Evolutionary conservation across 441 rosid genomes (phyloP).

Genomic region (Pelargonium citronellum): DNA sequence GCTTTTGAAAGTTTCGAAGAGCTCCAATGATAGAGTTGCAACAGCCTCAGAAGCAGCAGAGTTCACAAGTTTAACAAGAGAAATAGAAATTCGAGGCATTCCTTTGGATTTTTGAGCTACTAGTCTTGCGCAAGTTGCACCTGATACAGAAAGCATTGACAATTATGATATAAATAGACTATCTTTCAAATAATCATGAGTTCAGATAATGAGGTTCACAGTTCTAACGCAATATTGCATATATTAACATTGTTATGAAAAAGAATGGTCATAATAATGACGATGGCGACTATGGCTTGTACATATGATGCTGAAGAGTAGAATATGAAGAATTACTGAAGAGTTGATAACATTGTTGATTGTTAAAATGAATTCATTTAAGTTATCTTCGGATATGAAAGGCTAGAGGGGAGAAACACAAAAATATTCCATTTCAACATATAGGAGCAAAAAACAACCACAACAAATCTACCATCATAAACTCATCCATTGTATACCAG

Average conservation of each 20-base stretch:
- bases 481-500: too few relatives aligned
- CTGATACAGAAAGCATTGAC: constrained; percentile 23
- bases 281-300: neutral
- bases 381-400: too few relatives aligned
- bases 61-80: constrained; percentile 45
- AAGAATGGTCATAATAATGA: neutral
- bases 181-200: neutral
- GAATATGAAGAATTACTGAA: neutral
- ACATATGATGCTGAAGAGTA: neutral
- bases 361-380: too few relatives aligned
- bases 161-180: neutral
- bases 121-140: constrained; percentile 41
- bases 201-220: neutral
- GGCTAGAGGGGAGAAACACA: too few relatives aligned
- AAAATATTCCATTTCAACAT: too few relatives aligned
- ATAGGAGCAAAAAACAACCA: too few relatives aligned
- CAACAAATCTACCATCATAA: too few relatives aligned
- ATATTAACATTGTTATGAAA: neutral
- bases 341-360: neutral
- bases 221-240: neutral
- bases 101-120: constrained; percentile 84
- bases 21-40: constrained; percentile 50
- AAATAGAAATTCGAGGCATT: constrained; percentile 61
- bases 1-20: constrained; percentile 50
- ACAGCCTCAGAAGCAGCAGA: constrained; percentile 52